Base-by-base conservation (phyloP, 1,139 yeast genomes). In the Yamadazyma membranifaciens region DNA sequence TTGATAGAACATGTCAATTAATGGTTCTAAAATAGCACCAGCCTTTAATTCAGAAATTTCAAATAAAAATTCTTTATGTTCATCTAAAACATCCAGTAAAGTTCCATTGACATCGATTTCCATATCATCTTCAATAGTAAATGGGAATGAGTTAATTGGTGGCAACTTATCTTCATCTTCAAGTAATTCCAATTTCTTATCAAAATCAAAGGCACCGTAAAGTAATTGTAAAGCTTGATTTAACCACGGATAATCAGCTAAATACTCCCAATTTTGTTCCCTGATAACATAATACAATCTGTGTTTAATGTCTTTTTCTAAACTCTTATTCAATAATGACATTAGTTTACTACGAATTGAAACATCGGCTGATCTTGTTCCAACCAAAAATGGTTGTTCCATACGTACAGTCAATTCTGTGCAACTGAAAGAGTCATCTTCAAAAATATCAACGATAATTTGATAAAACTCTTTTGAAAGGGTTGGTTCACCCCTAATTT, bases 381-480 rank as follows among this genome's bases (percentile, higher is more conserved):
- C 98, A 13, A 89, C 92, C 56, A 94, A 69, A 60, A 94, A 94
- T 15, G 98, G 96, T 58, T 91, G 97, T 57, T 94, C 98, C 88
- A 94, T 83, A 44, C 98, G 75, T 9, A 89, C 95, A 0, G 98
- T 91, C 34, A 94, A 75, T 55, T 94, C 99, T 2, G 96, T 83
- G 48, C 91, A 80, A 29, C 86, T 79, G 52, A 91, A 76, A 1
- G 83, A 69, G 34, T 85, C 84, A 49, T 88, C 91, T 49, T 87
- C 91, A 59, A 92, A 94, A 28, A 94, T 83, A 51, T 87, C 95
- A 34, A 91, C 83, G 44, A 94, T 84, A 28, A 94, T 87, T 52
- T 84, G 85, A 56, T 89, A 91, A 56, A 88, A 92, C 49, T 83
- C 83, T 49, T 81, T 83, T 0, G 95, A 81, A 40, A 94, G 75